Conservation (phyloP, 2,329 filamentous ascomycete species). For the Podosphaera fusca region DNA sequence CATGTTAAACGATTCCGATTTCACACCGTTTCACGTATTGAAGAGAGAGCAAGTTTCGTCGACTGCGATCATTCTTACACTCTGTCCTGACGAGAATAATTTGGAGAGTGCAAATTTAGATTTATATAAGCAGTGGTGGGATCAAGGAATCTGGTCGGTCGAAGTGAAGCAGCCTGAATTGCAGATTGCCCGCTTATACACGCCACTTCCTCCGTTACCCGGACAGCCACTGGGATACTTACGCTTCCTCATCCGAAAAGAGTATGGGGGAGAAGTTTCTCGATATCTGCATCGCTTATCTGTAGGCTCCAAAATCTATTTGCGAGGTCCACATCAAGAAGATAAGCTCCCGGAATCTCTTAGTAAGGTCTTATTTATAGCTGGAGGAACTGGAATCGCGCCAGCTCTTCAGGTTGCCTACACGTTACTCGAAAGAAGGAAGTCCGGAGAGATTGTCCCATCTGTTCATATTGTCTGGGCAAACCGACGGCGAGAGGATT, state of each 20-base stretch:
- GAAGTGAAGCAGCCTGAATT: constrained; percentile 87
- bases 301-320: constrained; percentile 39
- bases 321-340: constrained; percentile 46
- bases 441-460: constrained; percentile 15
- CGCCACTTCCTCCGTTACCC: constrained; percentile 43
- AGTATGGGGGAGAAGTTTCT: constrained; percentile 67
- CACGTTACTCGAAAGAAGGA: constrained; percentile 26
- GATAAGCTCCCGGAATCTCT: constrained; percentile 23
- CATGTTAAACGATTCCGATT: constrained; percentile 15
- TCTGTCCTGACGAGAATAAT: constrained; percentile 22
- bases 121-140: constrained; percentile 26
- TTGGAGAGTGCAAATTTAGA: not conserved
- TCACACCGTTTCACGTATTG: constrained; percentile 42
- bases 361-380: constrained; percentile 55
- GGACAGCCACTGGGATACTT: constrained; percentile 22
- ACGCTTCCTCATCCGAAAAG: constrained; percentile 55
- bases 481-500: constrained; percentile 43
- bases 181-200: constrained; percentile 81
- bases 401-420: constrained; percentile 64
- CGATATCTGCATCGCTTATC: constrained; percentile 48
- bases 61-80: constrained; percentile 44
- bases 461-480: constrained; percentile 65
- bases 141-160: constrained; percentile 57
- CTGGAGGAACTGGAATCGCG: constrained; percentile 80
- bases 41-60: constrained; percentile 38